phyloP scores from a whole-genome alignment of 306 rosid species.

The Prunus fruticosa region DNA sequence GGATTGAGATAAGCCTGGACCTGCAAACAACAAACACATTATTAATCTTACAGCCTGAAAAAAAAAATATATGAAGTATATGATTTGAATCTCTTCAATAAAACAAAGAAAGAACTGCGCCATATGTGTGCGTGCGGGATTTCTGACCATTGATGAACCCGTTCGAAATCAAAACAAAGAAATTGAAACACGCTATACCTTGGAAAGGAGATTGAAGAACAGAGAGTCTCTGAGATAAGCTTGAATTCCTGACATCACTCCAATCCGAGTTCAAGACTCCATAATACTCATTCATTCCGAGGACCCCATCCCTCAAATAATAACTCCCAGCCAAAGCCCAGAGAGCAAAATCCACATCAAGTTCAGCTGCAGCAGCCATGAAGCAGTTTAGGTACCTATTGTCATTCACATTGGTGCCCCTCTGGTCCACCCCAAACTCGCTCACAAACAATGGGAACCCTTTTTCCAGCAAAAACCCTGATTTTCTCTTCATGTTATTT shows the following conservation, averaged over 20 bases:
- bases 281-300: conserved; percentile 69
- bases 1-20: conserved; percentile 38
- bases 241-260: conserved; percentile 45
- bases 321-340: conserved; percentile 92
- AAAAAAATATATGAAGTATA: neutral
- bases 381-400: conserved; percentile 75
- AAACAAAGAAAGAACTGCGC: neutral
- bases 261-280: conserved; percentile 65
- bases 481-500: conserved; percentile 40
- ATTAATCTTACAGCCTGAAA: neutral
- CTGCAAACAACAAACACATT: conserved; percentile 32
- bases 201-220: conserved; percentile 69
- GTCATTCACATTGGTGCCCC: conserved; percentile 80
- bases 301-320: conserved; percentile 62
- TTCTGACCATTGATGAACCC: neutral
- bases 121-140: neutral
- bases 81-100: neutral
- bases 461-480: conserved; percentile 58
- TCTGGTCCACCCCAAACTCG: conserved; percentile 74
- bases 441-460: conserved; percentile 82
- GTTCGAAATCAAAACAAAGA: neutral
- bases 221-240: conserved; percentile 47
- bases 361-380: conserved; percentile 58
- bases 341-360: conserved; percentile 76
- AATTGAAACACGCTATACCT: conserved; percentile 37